Evolutionary conservation across 768 basidiomycete species (phyloP).

Genomic region (Tylopilus sp.): DNA sequence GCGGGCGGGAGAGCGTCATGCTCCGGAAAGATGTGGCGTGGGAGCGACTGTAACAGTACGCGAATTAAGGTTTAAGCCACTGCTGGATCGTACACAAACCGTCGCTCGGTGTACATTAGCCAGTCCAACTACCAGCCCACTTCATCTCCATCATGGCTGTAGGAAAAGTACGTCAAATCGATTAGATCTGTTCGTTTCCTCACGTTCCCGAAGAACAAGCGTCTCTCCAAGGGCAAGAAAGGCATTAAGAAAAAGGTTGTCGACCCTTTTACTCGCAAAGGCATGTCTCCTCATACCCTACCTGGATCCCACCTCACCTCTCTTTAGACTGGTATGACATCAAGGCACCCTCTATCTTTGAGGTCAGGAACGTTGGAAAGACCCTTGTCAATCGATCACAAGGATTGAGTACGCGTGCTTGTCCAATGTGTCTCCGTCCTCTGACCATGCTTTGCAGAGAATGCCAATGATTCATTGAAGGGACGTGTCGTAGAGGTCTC

Average conservation of each 20-base stretch:
- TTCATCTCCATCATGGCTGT: conserved; percentile 69
- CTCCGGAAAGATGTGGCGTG: conserved; percentile 35
- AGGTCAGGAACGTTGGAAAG: conserved; percentile 95
- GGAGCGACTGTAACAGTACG: conserved; percentile 38
- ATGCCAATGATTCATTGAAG: conserved; percentile 97
- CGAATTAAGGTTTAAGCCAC: conserved; percentile 64
- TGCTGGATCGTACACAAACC: conserved; percentile 16
- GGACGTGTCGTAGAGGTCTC: conserved; percentile 96
- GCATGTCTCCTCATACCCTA: conserved; percentile 39
- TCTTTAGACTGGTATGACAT: conserved; percentile 97
- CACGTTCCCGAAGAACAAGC: conserved; percentile 73
- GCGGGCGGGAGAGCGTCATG: conserved; percentile 44
- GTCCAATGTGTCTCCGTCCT: neutral
- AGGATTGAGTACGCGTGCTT: conserved; percentile 80
- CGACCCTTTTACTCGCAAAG: conserved; percentile 99
- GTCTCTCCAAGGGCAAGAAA: conserved; percentile 97
- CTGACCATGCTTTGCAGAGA: conserved; percentile 55
- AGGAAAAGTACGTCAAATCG: conserved; percentile 63
- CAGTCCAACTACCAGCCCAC: conserved; percentile 48
- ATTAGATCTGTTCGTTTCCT: neutral
- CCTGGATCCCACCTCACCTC: neutral
- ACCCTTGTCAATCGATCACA: conserved; percentile 97
- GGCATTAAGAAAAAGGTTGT: conserved; percentile 99
- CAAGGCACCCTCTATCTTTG: conserved; percentile 97
- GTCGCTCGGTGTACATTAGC: conserved; percentile 9